Conservation (phyloP, 2,329 filamentous ascomycete genomes). For the Dothidotthia symphoricarpi region DNA sequence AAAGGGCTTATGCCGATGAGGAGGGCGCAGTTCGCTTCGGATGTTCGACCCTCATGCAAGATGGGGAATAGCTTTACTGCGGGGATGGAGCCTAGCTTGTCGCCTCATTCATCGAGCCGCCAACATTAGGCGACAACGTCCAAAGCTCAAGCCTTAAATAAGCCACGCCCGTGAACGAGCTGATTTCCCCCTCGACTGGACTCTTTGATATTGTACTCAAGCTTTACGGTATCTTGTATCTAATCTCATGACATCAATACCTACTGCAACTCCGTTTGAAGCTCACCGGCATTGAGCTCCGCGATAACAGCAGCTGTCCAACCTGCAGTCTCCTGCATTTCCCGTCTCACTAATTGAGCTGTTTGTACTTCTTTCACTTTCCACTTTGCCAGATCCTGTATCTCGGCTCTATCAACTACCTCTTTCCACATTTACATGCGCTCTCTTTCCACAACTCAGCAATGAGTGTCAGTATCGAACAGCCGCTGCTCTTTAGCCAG, state of each 20-base stretch:
- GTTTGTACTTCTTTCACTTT: constrained; percentile 3
- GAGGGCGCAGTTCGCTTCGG: constrained; percentile 8
- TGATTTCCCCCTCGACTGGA: background rate
- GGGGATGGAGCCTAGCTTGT: constrained; percentile 15
- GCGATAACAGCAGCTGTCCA: constrained; percentile 9
- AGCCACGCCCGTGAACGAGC: constrained; percentile 20
- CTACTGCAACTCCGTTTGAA: constrained; percentile 1
- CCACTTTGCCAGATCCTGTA: background rate
- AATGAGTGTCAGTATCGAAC: constrained; percentile 45
- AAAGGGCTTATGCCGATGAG: constrained; percentile 6
- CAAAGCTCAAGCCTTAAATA: constrained; percentile 16
- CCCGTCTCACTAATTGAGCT: constrained; percentile 1
- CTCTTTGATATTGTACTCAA: constrained; percentile 1
- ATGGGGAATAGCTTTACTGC: constrained; percentile 15
- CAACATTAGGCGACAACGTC: too few relatives aligned
- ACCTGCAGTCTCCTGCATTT: constrained; percentile 15
- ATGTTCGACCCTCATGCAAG: background rate
- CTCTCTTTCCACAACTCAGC: constrained; percentile 10
- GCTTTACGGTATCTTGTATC: background rate
- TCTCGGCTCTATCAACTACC: background rate
- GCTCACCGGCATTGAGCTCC: background rate
- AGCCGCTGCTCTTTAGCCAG: constrained; percentile 40
- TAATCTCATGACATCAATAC: constrained; percentile 2
- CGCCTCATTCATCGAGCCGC: constrained; percentile 20
- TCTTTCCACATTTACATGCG: background rate